Base-by-base conservation (phyloP, 805 yeast genomes). In the Lipomyces oligophaga region DNA sequence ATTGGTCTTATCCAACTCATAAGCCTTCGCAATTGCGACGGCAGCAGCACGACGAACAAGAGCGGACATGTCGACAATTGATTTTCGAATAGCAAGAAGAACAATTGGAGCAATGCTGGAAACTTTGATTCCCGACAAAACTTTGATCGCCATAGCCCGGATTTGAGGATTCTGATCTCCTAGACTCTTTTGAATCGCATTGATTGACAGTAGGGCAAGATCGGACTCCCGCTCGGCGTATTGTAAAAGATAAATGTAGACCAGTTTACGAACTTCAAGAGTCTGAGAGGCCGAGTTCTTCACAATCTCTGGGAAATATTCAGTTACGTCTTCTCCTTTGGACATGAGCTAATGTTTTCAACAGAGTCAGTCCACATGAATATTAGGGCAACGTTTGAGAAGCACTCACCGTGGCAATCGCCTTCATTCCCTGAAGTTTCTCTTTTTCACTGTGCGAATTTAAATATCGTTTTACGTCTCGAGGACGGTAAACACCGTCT, bases 211-310 rank as follows among this genome's bases (percentile, higher is more conserved):
- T 18, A 93, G 73, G 2, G 97, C 93, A n/a, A 85, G 75, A 63
- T 89, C 95, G 7, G 93, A 96, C 57, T 86, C 89, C 45, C 72
- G 65, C 52, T 86, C 94, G 20, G 95, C 93, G 63, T 79, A 87
- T 45, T 84, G 73, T 34, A 81, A 68, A 39, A 93, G 67, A 57
- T 85, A 86, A 1, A 83, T 72, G 65, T 85, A 79, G 1, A 88
- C 96, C 62, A 90, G 72, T 56, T 82, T 79, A 49, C 85, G 78
- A 24, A 86, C 76, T 52, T 80, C 82, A 31, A 77, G 61, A 45
- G 79, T 77, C 38, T 69, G 66, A 16, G 90, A 80, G 5, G 86
- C 83, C 28, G 89, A 80, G 63, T 88, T 88, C 65, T 89, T 90
- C 46, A 93, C 83, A 4, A 93, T 93, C 59, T 85, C 89, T 0